phyloP scores from a whole-genome alignment of 441 rosid species.

The Erysimum pusillum region DNA sequence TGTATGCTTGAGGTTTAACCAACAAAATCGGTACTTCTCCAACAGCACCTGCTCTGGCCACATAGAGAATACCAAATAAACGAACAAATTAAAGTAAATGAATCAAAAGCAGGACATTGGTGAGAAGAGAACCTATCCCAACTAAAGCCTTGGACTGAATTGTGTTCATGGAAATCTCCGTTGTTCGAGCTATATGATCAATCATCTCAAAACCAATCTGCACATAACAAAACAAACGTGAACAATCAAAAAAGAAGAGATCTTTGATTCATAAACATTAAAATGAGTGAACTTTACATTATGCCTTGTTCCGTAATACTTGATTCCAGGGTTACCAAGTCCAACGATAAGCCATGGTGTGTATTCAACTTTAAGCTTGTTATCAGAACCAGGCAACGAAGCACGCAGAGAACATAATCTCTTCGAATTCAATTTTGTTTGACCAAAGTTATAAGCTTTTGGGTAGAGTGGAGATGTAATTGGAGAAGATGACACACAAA shows the following conservation, averaged over 20 bases:
- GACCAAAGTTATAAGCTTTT: too few relatives aligned
- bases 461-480: slow-evolving; percentile 54
- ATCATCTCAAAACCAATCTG: slow-evolving; percentile 97
- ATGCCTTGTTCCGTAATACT: slow-evolving; percentile 92
- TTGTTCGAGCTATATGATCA: slow-evolving; percentile 64
- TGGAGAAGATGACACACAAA: slow-evolving; percentile 60
- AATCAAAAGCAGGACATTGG: slow-evolving; percentile 1
- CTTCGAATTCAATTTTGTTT: slow-evolving; percentile 5
- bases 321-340: slow-evolving; percentile 87
- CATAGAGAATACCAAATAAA: slow-evolving; percentile 43
- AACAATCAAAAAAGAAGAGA: not conserved
- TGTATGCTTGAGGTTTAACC: slow-evolving; percentile 88
- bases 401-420: slow-evolving; percentile 50
- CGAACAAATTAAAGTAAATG: not conserved
- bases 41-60: slow-evolving; percentile 76
- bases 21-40: slow-evolving; percentile 87
- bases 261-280: not conserved
- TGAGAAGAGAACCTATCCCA: slow-evolving; percentile 77
- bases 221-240: not conserved
- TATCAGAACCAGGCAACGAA: slow-evolving; percentile 50
- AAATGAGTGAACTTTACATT: slow-evolving; percentile 58
- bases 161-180: slow-evolving; percentile 69
- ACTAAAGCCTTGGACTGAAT: slow-evolving; percentile 86
- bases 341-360: slow-evolving; percentile 94
- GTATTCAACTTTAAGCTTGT: slow-evolving; percentile 64